These are phyloP conservation scores for Cladophialophora immunda DNA, from an alignment of 2,329 filamentous ascomycete species.

Conservation along the genomic window DNA sequence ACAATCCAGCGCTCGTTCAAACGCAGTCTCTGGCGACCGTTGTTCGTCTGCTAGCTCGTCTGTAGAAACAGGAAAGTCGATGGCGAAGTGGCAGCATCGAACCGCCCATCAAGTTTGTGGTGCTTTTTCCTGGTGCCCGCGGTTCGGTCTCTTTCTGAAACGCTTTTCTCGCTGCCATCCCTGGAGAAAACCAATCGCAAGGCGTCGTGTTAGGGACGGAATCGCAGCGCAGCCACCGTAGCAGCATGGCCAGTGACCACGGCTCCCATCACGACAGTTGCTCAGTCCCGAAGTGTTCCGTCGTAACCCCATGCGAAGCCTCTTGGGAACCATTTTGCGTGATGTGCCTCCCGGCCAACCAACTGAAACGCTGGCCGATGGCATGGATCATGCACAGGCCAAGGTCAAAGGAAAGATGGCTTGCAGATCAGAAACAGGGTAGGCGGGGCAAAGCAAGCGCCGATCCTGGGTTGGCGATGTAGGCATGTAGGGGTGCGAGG, in stretches of 20 bases:
- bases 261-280: not conserved
- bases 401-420: not conserved
- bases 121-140: not conserved
- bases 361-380: conserved; percentile 8
- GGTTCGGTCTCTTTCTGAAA: conserved; percentile 1
- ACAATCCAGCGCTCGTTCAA: not conserved
- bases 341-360: not conserved
- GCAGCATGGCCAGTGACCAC: not conserved
- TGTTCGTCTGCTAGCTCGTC: not conserved
- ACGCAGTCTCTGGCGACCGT: not conserved
- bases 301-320: not conserved
- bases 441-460: conserved; percentile 6
- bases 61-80: not conserved
- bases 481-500: not conserved
- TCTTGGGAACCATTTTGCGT: conserved; percentile 3
- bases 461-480: conserved; percentile 17
- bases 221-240: not conserved
- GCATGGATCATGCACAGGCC: conserved; percentile 1
- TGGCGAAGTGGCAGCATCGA: not conserved
- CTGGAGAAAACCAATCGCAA: not conserved
- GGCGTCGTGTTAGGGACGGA: not conserved
- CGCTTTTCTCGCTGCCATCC: not conserved
- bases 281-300: conserved; percentile 2
- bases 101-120: not conserved
- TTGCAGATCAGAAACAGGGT: conserved; percentile 14